These are phyloP conservation scores for Opeltia flavorubescens DNA, from an alignment of 495 filamentous ascomycete species.

Conservation along the genomic window DNA sequence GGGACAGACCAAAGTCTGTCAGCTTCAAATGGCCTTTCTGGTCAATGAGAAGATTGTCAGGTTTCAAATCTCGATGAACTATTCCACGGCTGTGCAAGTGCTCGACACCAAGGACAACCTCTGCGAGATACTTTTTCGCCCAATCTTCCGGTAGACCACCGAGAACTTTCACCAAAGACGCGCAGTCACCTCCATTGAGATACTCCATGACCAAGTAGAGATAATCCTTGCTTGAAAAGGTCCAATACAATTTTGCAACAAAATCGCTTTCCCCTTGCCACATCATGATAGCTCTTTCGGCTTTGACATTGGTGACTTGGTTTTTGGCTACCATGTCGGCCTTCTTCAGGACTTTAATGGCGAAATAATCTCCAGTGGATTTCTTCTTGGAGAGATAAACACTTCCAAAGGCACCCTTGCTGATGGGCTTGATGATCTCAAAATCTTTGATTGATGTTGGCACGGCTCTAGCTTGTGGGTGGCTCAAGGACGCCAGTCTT, in stretches of 20 bases:
- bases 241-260: constrained; percentile 98
- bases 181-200: constrained; percentile 92
- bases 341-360: constrained; percentile 96
- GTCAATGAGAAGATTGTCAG: constrained; percentile 93
- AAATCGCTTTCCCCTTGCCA: constrained; percentile 99
- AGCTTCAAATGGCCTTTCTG: constrained; percentile 93
- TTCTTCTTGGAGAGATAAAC: constrained; percentile 98
- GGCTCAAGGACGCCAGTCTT: constrained; percentile 51
- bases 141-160: constrained; percentile 89
- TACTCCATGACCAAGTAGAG: constrained; percentile 99
- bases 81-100: constrained; percentile 90
- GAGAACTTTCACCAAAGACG: constrained; percentile 86
- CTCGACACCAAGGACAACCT: constrained; percentile 89
- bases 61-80: constrained; percentile 92
- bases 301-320: constrained; percentile 97
- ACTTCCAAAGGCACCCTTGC: constrained; percentile 96
- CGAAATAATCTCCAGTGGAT: constrained; percentile 93
- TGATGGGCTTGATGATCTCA: constrained; percentile 98
- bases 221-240: constrained; percentile 97
- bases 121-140: constrained; percentile 91
- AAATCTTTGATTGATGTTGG: constrained; percentile 97
- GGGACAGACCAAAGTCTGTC: constrained; percentile 92
- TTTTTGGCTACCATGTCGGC: constrained; percentile 99
- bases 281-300: constrained; percentile 99
- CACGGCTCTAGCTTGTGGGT: constrained; percentile 66